phyloP scores from a whole-genome alignment of 1,139 yeast genomes.

The Taphrina deformans region DNA sequence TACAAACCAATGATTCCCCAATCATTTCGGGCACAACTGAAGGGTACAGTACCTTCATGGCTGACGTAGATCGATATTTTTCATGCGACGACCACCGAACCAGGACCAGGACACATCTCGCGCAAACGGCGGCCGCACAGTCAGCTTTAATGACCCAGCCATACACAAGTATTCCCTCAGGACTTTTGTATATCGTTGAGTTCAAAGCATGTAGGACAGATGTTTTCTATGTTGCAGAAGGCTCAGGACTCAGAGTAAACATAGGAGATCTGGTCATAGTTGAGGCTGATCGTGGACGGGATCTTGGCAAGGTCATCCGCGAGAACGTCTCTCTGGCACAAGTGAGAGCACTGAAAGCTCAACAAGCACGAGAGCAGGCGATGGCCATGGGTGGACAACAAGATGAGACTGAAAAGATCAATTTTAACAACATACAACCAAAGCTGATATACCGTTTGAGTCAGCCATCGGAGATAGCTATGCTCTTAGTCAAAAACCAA shows the following conservation, averaged over 20 bases:
- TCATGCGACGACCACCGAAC: constrained; percentile 32
- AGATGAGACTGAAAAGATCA: constrained; percentile 39
- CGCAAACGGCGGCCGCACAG: constrained; percentile 9
- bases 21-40: neutral
- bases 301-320: constrained; percentile 70
- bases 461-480: constrained; percentile 60
- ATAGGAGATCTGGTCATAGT: constrained; percentile 84
- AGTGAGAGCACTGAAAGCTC: constrained; percentile 77
- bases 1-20: neutral
- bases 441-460: constrained; percentile 77
- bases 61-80: constrained; percentile 34
- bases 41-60: constrained; percentile 9
- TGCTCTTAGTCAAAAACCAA: constrained; percentile 58
- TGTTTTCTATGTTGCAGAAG: constrained; percentile 65
- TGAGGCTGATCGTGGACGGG: constrained; percentile 96
- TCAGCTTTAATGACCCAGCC: constrained; percentile 1
- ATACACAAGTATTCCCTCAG: constrained; percentile 36
- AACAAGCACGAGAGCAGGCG: constrained; percentile 74
- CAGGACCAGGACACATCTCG: constrained; percentile 13
- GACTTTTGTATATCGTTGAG: constrained; percentile 63
- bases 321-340: constrained; percentile 61
- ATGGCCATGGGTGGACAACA: constrained; percentile 52
- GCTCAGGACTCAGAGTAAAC: constrained; percentile 55
- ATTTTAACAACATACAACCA: constrained; percentile 49
- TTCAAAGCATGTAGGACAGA: constrained; percentile 88